Conservation (phyloP, 2,329 filamentous ascomycete species). For the Epichloe baconii region DNA sequence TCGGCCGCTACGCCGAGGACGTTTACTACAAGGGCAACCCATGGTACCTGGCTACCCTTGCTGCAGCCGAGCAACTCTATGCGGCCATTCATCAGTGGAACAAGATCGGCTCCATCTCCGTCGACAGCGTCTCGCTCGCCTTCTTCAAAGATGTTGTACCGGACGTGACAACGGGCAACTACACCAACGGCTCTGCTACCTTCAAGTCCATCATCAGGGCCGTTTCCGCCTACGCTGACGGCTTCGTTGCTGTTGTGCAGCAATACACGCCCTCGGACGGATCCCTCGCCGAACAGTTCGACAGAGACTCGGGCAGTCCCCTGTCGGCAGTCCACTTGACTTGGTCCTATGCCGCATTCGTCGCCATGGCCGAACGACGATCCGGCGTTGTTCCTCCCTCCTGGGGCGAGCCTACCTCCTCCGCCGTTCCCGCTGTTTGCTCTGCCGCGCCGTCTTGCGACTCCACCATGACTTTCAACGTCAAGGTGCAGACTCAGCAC, state of each 20-base stretch:
- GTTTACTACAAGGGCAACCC: conserved; percentile 67
- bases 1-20: conserved; percentile 61
- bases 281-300: conserved; percentile 53
- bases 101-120: conserved; percentile 44
- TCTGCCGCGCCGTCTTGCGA: conserved; percentile 14
- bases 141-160: conserved; percentile 60
- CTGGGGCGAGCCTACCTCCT: conserved; percentile 28
- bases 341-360: conserved; percentile 57
- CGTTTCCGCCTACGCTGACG: conserved; percentile 43
- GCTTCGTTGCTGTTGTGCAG: conserved; percentile 45
- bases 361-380: conserved; percentile 44
- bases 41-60: conserved; percentile 67
- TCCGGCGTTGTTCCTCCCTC: conserved; percentile 37
- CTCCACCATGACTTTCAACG: conserved; percentile 11
- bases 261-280: conserved; percentile 49
- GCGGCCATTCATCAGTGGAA: conserved; percentile 64
- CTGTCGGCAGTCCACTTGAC: conserved; percentile 54
- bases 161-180: conserved; percentile 47
- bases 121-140: conserved; percentile 49
- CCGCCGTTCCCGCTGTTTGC: conserved; percentile 10
- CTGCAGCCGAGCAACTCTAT: conserved; percentile 70
- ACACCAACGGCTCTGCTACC: conserved; percentile 30
- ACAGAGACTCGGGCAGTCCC: conserved; percentile 34
- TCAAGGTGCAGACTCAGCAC: conserved; percentile 7
- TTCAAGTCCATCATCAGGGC: conserved; percentile 45